A percentile compares a stretch with the other conserved stretches of the same genome.
Conservation (phyloP, 1,284 basidiomycete species). For the Schizopora paradoxa region DNA sequence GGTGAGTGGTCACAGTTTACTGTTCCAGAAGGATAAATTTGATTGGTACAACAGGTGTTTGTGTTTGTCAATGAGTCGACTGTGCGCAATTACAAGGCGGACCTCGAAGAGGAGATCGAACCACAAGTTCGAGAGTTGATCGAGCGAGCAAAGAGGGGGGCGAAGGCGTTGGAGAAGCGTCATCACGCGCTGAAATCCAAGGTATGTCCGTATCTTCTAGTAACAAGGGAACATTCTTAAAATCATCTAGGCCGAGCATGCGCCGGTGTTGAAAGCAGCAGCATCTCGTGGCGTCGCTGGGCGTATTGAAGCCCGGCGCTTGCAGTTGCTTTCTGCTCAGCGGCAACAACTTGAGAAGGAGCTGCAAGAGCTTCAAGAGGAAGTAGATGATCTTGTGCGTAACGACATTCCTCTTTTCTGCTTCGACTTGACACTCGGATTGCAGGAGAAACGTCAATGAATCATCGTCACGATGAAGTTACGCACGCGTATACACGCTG, state of each 20-base stretch:
- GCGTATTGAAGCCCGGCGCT: constrained; percentile 56
- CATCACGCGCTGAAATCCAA: constrained; percentile 54
- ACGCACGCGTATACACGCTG: background rate
- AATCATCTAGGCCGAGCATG: constrained; percentile 38
- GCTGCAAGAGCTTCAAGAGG: constrained; percentile 47
- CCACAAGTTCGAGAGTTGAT: constrained; percentile 72
- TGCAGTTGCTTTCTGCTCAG: constrained; percentile 58
- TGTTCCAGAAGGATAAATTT: constrained; percentile 1
- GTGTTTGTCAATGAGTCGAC: constrained; percentile 64
- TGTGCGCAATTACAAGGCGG: constrained; percentile 62
- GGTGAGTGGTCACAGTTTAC: constrained; percentile 32
- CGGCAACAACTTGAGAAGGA: constrained; percentile 57
- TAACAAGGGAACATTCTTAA: constrained; percentile 43
- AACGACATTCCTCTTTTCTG: background rate
- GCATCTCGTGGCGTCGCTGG: constrained; percentile 24
- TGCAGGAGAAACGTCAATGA: no score
- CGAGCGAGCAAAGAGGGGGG: constrained; percentile 61
- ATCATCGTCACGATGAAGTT: background rate
- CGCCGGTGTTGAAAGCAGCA: constrained; percentile 42
- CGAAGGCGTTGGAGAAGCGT: constrained; percentile 52
- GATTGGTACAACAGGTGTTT: constrained; percentile 46
- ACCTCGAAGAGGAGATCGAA: constrained; percentile 70
- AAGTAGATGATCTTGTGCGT: constrained; percentile 50
- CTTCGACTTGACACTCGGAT: no score
- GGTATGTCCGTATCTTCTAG: constrained; percentile 31